These are phyloP conservation scores for Annulohypoxylon bovei DNA, from an alignment of 495 filamentous ascomycete genomes.

Conservation along the genomic window DNA sequence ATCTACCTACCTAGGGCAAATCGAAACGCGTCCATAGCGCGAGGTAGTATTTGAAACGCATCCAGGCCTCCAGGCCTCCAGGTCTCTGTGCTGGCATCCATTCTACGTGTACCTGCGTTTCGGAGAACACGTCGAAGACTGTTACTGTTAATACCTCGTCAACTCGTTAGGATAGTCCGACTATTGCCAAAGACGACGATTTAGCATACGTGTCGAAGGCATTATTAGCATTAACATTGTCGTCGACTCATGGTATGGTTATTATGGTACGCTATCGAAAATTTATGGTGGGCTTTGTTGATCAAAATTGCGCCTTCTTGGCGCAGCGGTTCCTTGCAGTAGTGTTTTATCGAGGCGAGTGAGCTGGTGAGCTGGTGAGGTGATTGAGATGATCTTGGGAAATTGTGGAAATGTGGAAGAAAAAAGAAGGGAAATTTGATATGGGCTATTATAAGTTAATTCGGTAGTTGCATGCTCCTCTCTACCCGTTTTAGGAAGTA, in stretches of 20 bases:
- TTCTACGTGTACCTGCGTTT: constrained; percentile 26
- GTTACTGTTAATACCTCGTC: not conserved
- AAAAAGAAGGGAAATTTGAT: constrained; percentile 15
- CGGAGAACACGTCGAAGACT: constrained; percentile 20
- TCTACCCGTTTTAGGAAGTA: constrained; percentile 16
- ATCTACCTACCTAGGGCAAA: constrained; percentile 11
- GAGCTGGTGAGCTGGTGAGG: not conserved
- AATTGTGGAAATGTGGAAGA: not conserved
- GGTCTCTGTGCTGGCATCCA: constrained; percentile 5
- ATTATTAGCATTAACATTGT: not conserved
- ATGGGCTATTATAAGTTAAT: constrained; percentile 9
- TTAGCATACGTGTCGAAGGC: not conserved
- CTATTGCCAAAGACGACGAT: not conserved
- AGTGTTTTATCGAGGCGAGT: not conserved
- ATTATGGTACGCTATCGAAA: not conserved
- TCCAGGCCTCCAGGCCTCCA: too few species aligned
- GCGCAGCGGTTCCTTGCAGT: constrained; percentile 32
- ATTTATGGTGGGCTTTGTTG: not conserved
- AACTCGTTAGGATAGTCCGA: not conserved
- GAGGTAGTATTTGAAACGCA: not conserved
- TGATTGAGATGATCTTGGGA: not conserved
- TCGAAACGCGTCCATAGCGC: constrained; percentile 25
- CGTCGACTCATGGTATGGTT: not conserved
- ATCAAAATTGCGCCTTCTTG: constrained; percentile 15
- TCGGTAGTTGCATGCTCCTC: constrained; percentile 28